Percentiles rank a stretch among this genome's conserved stretches.
Evolutionary conservation across 768 basidiomycete genomes (phyloP).

Genomic region (Omphalotus guepiniiformis): DNA sequence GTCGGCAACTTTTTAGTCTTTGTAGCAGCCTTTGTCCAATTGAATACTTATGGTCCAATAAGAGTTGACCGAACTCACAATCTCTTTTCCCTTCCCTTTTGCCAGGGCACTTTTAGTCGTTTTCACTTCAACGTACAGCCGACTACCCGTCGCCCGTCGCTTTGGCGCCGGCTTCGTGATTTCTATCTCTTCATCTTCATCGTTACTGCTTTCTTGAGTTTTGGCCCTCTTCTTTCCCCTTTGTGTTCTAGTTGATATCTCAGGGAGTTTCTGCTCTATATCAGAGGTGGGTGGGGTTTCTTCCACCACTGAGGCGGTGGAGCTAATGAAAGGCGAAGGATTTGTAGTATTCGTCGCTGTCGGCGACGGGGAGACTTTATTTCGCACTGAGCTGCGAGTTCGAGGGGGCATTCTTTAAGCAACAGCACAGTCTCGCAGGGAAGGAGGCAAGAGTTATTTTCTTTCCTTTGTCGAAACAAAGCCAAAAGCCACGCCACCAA

Average conservation of each 20-base stretch:
- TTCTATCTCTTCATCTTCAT: conserved; percentile 5
- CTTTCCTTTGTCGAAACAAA: background rate
- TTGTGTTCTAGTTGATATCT: conserved; percentile 11
- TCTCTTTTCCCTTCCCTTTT: conserved; percentile 34
- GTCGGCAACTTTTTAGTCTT: conserved; percentile 14
- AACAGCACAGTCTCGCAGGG: too few relatives aligned
- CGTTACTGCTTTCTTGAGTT: background rate
- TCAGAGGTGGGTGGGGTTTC: conserved; percentile 15
- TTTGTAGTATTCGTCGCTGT: conserved; percentile 16
- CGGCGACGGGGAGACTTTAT: conserved; percentile 10
- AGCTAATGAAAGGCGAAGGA: conserved; percentile 17
- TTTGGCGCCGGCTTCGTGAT: conserved; percentile 7
- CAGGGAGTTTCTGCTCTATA: conserved; percentile 12
- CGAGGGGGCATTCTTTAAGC: conserved; percentile 18
- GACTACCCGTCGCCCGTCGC: conserved; percentile 8
- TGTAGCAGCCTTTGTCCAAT: conserved; percentile 18
- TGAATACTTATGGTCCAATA: background rate
- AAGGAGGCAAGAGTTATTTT: background rate
- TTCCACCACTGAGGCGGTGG: conserved; percentile 12
- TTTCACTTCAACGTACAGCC: conserved; percentile 16
- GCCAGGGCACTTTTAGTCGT: conserved; percentile 9
- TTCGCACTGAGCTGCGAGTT: conserved; percentile 14
- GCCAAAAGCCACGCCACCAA: background rate
- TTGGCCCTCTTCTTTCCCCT: conserved; percentile 9
- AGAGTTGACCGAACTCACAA: too few relatives aligned